Base-by-base conservation (phyloP, 495 filamentous ascomycete species). In the Rostrohypoxylon terebratum region DNA sequence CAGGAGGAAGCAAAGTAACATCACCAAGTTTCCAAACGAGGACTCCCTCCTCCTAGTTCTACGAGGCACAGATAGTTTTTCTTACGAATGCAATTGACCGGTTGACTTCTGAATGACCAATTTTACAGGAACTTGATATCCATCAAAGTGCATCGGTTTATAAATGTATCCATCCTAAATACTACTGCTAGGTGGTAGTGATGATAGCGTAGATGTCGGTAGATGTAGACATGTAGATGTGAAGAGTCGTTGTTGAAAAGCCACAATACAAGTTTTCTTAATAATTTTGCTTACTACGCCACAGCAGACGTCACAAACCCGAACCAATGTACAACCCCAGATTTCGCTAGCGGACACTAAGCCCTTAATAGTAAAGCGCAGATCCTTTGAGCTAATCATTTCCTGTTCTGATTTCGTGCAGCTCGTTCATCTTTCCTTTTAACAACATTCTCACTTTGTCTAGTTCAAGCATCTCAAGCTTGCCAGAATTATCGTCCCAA, bases 401-500 rank as follows among this genome's bases (percentile, higher is more conserved):
- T 23, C n/a, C 33, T 10, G 14, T 14, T 2, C 5, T 20, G 20
- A 34, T 42, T 40, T 44, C 36, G n/a, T 57, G 53, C 53, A 57
- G 51, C 51, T 55, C 51, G 18, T 58, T 40, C 11, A 38, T 59
- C 54, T 38, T 40, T 40, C 54, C 23, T 40, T 40, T 38, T 57
- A 34, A 54, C 54, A 13, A 58, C 54, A 42, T 5, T 14, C 18
- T 7, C 25, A 8, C 34, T 59, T 20, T 4, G 4, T n/a, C n/a
- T n/a, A n/a, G n/a, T 42, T 42, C 34, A 31, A 45, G 5, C 13
- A 3, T 10, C 47, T 13, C 18, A 25, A 50, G 13, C 48, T 53
- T n/a, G 23, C 23, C 48, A 11, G 13, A 53, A 7, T 13, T 8
- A 28, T 31, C 14, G 28, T 28, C 14, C 42, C 1, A 45, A 45